Base-by-base conservation (phyloP, 1,284 basidiomycete species). In the Marasmius fiardii region DNA sequence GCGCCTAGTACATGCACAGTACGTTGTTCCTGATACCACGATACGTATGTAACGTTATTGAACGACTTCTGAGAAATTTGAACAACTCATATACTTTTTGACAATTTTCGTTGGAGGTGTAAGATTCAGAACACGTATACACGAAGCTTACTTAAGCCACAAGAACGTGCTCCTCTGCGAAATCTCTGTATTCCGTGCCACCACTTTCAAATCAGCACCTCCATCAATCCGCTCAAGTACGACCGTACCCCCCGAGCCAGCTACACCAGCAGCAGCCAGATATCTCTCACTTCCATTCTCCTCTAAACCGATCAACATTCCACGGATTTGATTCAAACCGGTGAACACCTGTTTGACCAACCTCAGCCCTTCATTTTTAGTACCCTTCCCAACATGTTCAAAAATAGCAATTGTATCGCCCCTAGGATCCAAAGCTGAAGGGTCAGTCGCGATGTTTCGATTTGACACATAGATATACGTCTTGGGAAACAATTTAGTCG, bases 371-470 rank as follows among this genome's bases (percentile, higher is more conserved):
- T 66, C 68, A n/a, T 68, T 68, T 43, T 31, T n/a, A 21, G 43
- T 43, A 10, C 51, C 51, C 26, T 53, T 24, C 14, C 51, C 43
- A 33, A 57, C 55, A 43, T 57, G 43, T 35, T 57, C 71, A 65
- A 83, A 86, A n/a, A 87, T 77, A 5, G 83, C 76, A 45, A 88
- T 79, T 31, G 78, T 77, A 64, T 88, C 86, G 10, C 86, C 86
- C 48, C 76, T 76, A 0, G 77, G 72, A 18, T 48, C 44, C 33
- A 51, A 23, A 21, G 50, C 16, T 23, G 77, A 74, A 4, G 81
- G 80, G 60, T 85, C 81, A 21, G 23, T 45, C 14, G 39, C 51
- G 20, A 44, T 49, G 59, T 86, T 84, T 26, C 85, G 73, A 65
- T 87, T 87, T 0, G 85, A 83, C 4, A 78, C 67, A 61, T 86